Conservation (phyloP, 2,329 filamentous ascomycete genomes). For the Aspergillus persii region DNA sequence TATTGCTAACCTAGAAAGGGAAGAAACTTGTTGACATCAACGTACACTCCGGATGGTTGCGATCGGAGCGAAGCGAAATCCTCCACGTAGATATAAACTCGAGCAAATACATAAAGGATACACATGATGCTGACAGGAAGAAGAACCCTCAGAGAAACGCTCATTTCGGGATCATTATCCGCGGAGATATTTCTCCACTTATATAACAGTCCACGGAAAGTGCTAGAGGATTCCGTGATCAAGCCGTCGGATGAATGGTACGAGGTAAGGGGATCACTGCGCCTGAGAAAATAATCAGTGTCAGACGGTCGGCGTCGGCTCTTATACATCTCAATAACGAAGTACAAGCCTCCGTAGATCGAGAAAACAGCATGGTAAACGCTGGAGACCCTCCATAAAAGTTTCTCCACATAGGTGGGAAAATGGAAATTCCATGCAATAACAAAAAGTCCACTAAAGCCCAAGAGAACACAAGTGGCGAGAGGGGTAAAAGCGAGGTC, state of each 20-base stretch:
- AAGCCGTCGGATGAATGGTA: background rate
- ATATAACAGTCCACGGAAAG: background rate
- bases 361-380: conserved; percentile 6
- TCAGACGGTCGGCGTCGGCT: background rate
- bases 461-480: too few species aligned
- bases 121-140: conserved; percentile 2
- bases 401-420: conserved; percentile 1
- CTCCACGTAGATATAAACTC: background rate
- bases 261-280: background rate
- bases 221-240: background rate
- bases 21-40: background rate
- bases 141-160: background rate
- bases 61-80: background rate
- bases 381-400: conserved; percentile 2
- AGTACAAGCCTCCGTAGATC: conserved; percentile 7
- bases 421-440: conserved; percentile 4
- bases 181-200: background rate
- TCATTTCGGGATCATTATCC: background rate
- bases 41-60: background rate
- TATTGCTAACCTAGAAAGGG: background rate
- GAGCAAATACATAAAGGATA: background rate
- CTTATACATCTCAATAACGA: background rate
- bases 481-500: too few species aligned
- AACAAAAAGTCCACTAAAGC: conserved; percentile 1
- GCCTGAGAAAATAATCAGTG: background rate